phyloP scores from a whole-genome alignment of 2,329 filamentous ascomycete genomes.

The Xylaria hypoxylon region DNA sequence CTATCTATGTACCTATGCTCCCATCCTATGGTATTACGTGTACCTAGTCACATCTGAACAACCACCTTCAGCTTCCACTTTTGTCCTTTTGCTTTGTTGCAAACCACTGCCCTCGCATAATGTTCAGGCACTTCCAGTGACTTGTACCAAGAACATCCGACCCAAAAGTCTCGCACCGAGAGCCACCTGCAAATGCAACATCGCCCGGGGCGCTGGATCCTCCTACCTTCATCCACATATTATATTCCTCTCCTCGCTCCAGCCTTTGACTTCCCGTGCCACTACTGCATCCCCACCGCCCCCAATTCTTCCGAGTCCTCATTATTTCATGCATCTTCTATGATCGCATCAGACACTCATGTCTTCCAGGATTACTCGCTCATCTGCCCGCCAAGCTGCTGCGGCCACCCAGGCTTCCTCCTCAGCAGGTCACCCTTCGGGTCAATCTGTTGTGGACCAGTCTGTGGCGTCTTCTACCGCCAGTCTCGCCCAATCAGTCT shows the following conservation, averaged over 20 bases:
- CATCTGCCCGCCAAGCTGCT: conserved; percentile 90
- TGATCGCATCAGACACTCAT: conserved; percentile 72
- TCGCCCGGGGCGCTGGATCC: conserved; percentile 33
- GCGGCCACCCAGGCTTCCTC: conserved; percentile 73
- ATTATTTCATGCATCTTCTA: conserved; percentile 36
- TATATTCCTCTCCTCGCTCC: conserved; percentile 24
- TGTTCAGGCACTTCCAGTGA: conserved; percentile 30
- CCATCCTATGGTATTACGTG: conserved; percentile 3
- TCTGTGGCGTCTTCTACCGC: conserved; percentile 57
- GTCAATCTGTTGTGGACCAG: conserved; percentile 56
- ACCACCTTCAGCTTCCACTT: conserved; percentile 18
- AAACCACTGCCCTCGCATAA: conserved; percentile 20
- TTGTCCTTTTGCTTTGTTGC: conserved; percentile 28
- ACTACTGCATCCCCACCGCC: conserved; percentile 28
- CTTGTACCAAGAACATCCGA: conserved; percentile 22
- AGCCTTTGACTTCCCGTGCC: conserved; percentile 31
- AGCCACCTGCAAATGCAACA: conserved; percentile 23
- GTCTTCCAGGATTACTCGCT: conserved; percentile 96
- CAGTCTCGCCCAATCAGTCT: conserved; percentile 53
- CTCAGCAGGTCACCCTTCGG: conserved; percentile 54
- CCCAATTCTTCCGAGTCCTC: conserved; percentile 35
- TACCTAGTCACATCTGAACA: conserved; percentile 8
- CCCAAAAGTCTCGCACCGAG: conserved; percentile 37
- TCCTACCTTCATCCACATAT: conserved; percentile 31
- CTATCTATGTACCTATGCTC: neutral